Percentiles rank a stretch among this genome's conserved stretches.
Evolutionary conservation across 345 rosid species (phyloP).

Genomic region (Lenwebbia sp.): DNA sequence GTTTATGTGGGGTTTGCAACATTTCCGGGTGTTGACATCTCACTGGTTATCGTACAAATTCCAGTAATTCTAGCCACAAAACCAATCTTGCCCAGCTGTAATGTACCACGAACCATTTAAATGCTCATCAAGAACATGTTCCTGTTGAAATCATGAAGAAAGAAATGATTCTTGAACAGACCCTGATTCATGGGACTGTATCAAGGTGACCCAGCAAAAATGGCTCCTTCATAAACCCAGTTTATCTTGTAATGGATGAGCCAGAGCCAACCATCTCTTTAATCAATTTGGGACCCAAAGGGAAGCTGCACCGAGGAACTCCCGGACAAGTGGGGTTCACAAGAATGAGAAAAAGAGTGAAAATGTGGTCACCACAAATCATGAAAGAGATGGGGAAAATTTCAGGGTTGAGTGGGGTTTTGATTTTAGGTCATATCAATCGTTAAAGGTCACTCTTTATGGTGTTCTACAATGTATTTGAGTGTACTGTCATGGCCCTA

Average conservation of each 20-base stretch:
- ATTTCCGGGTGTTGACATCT: background rate
- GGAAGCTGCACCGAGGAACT: background rate
- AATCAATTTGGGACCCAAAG: background rate
- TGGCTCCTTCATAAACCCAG: background rate
- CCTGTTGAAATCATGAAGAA: background rate
- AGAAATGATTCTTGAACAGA: background rate
- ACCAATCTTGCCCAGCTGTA: background rate
- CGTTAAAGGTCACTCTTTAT: slow-evolving; percentile 8
- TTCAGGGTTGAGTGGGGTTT: background rate
- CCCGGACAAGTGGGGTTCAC: background rate
- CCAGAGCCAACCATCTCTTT: background rate
- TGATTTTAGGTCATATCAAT: slow-evolving; percentile 36
- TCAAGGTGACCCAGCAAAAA: background rate
- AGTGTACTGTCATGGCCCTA: slow-evolving; percentile 20
- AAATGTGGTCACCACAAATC: background rate
- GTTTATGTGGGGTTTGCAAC: background rate
- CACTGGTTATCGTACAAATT: background rate
- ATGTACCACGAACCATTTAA: background rate
- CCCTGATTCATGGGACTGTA: background rate
- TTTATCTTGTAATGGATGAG: background rate
- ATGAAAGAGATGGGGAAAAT: background rate
- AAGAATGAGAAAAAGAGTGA: background rate
- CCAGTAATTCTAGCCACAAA: background rate
- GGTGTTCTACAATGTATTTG: slow-evolving; percentile 10
- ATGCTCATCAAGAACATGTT: background rate